Base-by-base conservation (phyloP, 768 basidiomycete genomes). In the Podaxis pistillaris region DNA sequence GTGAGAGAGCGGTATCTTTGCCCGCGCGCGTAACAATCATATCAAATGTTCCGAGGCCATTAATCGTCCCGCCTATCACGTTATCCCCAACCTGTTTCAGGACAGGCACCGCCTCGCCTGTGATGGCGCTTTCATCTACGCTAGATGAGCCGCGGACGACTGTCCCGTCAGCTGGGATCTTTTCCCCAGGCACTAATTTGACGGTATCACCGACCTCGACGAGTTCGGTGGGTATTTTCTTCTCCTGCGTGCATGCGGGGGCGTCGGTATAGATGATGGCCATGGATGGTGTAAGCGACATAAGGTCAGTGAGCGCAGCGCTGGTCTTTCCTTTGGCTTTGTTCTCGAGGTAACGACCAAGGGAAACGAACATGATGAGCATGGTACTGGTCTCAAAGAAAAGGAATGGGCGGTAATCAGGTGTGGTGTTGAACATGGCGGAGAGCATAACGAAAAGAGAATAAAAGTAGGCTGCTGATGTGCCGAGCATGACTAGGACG, bases 351-450 rank as follows among this genome's bases (percentile, higher is more conserved):
- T 89, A 97, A 26, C 97, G 88, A 4, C 97, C 97, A 13, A 98
- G 84, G 2, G 94, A 96, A 68, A 98, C 91, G 73, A 99, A 98
- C 78, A 90, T 92, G 82, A 99, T 89, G 64, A 99, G 80, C 97
- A 98, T 98, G 19, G 97, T 97, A 70, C 94, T 97, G 1, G 97
- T 98, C 76, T 99, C 97, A 78, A 98, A 98, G 77, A 98, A 98
- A 50, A 94, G 83, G 72, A 90, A 84, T 1, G 97, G 96, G 19
- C 85, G 88, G 71, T 83, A 93, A 47, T 81, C 81, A 0, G 88
- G 82, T 9, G 89, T 84, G 4, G 80, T 74, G 69, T 87, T 86
- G 74, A 89, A 82, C 3, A 81, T 72, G 5, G 93, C 90, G 55
- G 78, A 77, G 64, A 92, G 49, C 79, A 99, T 82, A 51, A 83